These are phyloP conservation scores for Pythium oligandrum DNA, from an alignment of 352 stramenopile genomes.

Conservation along the genomic window DNA sequence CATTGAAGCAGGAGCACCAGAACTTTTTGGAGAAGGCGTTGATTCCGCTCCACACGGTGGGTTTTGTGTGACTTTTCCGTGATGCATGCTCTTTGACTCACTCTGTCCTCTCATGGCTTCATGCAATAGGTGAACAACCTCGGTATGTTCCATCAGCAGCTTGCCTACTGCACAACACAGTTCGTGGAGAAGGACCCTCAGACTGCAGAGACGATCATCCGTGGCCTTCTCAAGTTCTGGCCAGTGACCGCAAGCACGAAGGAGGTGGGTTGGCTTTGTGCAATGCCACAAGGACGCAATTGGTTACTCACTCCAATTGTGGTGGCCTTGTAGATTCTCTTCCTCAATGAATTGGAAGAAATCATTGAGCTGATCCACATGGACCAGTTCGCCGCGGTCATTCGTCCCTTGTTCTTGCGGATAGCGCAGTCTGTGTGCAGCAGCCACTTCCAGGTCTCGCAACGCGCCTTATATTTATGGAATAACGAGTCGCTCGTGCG, in stretches of 20 bases:
- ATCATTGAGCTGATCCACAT: constrained; percentile 94
- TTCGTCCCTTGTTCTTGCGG: constrained; percentile 74
- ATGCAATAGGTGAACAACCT: constrained; percentile 15
- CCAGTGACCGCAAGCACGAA: constrained; percentile 26
- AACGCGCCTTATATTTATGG: constrained; percentile 98
- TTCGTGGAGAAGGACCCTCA: constrained; percentile 99
- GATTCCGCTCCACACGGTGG: constrained; percentile 98
- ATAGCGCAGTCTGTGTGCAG: constrained; percentile 89
- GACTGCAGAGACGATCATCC: constrained; percentile 93
- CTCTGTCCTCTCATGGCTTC: too few relatives aligned
- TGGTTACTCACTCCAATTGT: too few relatives aligned
- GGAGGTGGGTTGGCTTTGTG: neutral
- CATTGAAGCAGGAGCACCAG: constrained; percentile 97
- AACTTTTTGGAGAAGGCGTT: constrained; percentile 93
- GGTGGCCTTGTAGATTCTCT: constrained; percentile 91
- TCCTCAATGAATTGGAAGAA: constrained; percentile 98
- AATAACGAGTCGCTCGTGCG: constrained; percentile 98
- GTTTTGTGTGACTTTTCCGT: constrained; percentile 28
- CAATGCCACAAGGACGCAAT: too few relatives aligned
- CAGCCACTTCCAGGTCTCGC: constrained; percentile 95
- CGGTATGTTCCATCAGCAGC: constrained; percentile 96
- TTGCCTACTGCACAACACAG: constrained; percentile 99
- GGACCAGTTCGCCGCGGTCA: constrained; percentile 52
- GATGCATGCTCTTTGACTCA: too few relatives aligned
- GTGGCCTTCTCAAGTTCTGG: constrained; percentile 95